These are phyloP conservation scores for Synchytrium microbalum DNA, from an alignment of 371 early-diverging fungal genomes.

Conservation along the genomic window DNA sequence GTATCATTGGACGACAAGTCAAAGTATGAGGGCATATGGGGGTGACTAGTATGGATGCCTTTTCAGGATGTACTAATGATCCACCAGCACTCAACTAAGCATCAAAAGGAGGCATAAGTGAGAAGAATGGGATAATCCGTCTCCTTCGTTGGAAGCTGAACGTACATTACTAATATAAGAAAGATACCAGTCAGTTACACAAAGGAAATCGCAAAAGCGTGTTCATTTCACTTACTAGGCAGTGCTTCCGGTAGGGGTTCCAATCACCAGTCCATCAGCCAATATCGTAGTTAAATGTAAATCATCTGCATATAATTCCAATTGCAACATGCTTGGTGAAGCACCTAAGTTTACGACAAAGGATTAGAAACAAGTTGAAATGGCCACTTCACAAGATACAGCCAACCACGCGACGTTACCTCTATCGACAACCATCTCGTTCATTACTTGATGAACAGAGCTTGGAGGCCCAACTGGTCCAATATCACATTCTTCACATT, in stretches of 20 bases:
- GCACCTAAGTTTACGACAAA: slow-evolving; percentile 87
- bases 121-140: slow-evolving; percentile 60
- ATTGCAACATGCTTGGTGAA: slow-evolving; percentile 71
- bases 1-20: slow-evolving; percentile 65
- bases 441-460: slow-evolving; percentile 45
- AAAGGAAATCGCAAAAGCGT: background rate
- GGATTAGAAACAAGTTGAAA: too few species aligned
- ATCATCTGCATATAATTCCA: slow-evolving; percentile 54
- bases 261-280: slow-evolving; percentile 81
- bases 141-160: too few species aligned
- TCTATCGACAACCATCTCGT: slow-evolving; percentile 57
- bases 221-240: slow-evolving; percentile 46
- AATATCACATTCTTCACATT: slow-evolving; percentile 6
- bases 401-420: too few species aligned
- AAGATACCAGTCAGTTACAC: too few species aligned
- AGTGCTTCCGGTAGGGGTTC: slow-evolving; percentile 82
- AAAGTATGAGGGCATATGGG: slow-evolving; percentile 92
- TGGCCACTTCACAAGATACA: too few species aligned
- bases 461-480: slow-evolving; percentile 4
- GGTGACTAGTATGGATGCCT: slow-evolving; percentile 82
- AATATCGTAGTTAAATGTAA: slow-evolving; percentile 37
- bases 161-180: too few species aligned
- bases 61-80: slow-evolving; percentile 78
- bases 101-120: background rate
- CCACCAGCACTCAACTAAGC: slow-evolving; percentile 19